A percentile compares a stretch with the other conserved stretches of the same genome.
Evolutionary conservation across 352 stramenopile species (phyloP).

Genomic region (Phytophthora quininea): DNA sequence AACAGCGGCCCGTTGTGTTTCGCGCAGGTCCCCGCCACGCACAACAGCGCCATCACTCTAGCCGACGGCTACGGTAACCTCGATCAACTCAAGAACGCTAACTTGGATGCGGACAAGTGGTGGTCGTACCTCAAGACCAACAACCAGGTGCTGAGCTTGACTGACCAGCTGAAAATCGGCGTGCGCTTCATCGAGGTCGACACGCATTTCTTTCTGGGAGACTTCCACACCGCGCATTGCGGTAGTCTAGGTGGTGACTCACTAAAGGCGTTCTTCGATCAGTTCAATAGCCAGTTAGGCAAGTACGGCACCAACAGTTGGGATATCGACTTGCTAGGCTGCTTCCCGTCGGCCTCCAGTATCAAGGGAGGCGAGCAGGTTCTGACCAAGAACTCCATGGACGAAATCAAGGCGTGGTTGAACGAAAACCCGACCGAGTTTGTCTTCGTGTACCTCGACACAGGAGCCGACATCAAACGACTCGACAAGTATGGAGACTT

Average conservation of each 20-base stretch:
- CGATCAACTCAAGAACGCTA: constrained; percentile 65
- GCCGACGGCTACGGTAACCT: constrained; percentile 69
- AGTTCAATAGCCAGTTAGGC: constrained; percentile 43
- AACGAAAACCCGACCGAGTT: constrained; percentile 52
- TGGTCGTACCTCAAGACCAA: constrained; percentile 73
- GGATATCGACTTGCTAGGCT: constrained; percentile 58
- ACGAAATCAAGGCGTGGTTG: constrained; percentile 62
- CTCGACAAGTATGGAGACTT: constrained; percentile 41
- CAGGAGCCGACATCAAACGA: constrained; percentile 42
- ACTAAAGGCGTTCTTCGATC: constrained; percentile 39
- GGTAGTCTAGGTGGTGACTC: constrained; percentile 43
- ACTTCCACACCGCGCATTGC: constrained; percentile 64
- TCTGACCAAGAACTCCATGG: constrained; percentile 38
- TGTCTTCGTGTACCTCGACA: constrained; percentile 68
- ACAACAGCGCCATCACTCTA: constrained; percentile 74
- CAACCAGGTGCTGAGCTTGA: constrained; percentile 68
- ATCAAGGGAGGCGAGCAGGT: constrained; percentile 61
- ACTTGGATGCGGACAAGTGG: constrained; percentile 44
- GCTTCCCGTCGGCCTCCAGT: constrained; percentile 66
- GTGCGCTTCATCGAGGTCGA: constrained; percentile 71
- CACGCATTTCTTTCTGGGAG: constrained; percentile 64
- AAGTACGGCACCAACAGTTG: constrained; percentile 55
- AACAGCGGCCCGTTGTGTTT: constrained; percentile 52
- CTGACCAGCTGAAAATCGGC: constrained; percentile 68
- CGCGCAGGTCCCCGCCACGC: constrained; percentile 57